Percentiles rank a stretch among this genome's conserved stretches.
Evolutionary conservation across 495 filamentous ascomycete species (phyloP).

Genomic region (Bathelium albidoporum): DNA sequence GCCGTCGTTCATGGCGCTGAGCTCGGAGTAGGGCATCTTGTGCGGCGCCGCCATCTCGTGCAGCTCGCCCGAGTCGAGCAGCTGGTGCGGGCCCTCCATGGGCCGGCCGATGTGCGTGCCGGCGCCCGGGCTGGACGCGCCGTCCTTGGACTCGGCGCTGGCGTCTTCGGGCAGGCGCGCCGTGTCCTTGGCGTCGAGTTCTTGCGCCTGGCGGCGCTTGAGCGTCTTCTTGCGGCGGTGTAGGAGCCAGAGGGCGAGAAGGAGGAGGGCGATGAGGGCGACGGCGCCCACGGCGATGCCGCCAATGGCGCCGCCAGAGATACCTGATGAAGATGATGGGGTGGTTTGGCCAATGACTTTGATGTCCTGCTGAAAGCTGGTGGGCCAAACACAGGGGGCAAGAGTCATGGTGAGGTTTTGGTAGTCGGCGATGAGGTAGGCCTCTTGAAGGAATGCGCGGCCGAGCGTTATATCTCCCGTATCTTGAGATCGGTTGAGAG

Average conservation of each 20-base stretch:
- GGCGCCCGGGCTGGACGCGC: constrained; percentile 8
- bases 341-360: constrained; percentile 40
- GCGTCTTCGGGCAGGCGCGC: not conserved
- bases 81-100: constrained; percentile 13
- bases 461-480: constrained; percentile 53
- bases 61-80: constrained; percentile 5
- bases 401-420: constrained; percentile 50
- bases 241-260: constrained; percentile 9
- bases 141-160: constrained; percentile 6
- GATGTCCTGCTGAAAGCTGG: constrained; percentile 33
- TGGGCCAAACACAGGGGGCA: constrained; percentile 37
- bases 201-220: constrained; percentile 9
- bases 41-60: constrained; percentile 19
- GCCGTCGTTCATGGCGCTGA: constrained; percentile 12
- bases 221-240: constrained; percentile 9
- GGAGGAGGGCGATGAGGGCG: constrained; percentile 13
- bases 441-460: constrained; percentile 60
- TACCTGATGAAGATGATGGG: constrained; percentile 30
- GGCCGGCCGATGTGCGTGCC: constrained; percentile 12
- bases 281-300: constrained; percentile 35
- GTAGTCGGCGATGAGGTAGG: constrained; percentile 58
- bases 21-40: constrained; percentile 17
- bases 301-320: constrained; percentile 22
- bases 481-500: constrained; percentile 43
- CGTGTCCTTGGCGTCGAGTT: constrained; percentile 19